Evolutionary conservation across 2,329 filamentous ascomycete genomes (phyloP).

Genomic region (Hypomyces perniciosus): DNA sequence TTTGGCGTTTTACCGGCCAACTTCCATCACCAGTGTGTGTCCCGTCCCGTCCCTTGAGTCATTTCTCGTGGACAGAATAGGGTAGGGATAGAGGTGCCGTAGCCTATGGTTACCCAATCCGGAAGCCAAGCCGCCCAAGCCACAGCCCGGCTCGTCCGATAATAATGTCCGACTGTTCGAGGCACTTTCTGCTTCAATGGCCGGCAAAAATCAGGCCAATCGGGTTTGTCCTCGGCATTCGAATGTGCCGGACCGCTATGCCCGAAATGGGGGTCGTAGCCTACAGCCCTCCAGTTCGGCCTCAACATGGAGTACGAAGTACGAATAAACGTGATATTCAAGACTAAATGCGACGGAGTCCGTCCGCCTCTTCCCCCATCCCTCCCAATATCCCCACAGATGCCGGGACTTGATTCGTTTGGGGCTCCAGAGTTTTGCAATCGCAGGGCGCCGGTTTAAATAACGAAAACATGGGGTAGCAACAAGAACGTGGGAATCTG

Average conservation of each 20-base stretch:
- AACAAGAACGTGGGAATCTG: slow-evolving; percentile 3
- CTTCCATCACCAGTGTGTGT: background rate
- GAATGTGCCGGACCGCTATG: background rate
- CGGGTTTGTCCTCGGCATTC: background rate
- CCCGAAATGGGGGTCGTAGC: slow-evolving; percentile 12
- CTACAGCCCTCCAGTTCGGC: slow-evolving; percentile 8
- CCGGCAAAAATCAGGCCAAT: background rate
- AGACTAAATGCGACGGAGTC: no score
- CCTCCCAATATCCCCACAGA: slow-evolving; percentile 1
- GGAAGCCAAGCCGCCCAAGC: background rate
- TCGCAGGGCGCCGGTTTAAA: slow-evolving; percentile 7
- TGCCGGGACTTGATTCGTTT: slow-evolving; percentile 7
- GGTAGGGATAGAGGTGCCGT: no score
- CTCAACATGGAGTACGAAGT: slow-evolving; percentile 2
- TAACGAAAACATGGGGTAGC: slow-evolving; percentile 12
- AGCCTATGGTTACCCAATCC: background rate
- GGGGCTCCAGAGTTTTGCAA: slow-evolving; percentile 5
- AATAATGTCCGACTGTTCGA: no score
- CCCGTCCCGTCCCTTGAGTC: no score
- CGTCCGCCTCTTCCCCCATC: background rate
- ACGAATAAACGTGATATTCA: background rate
- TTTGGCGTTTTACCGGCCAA: no score
- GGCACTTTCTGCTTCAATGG: no score
- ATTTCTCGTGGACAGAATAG: no score
- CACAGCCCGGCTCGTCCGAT: no score